Evolutionary conservation across 768 basidiomycete species (phyloP).

Genomic region (Calocybe indica): DNA sequence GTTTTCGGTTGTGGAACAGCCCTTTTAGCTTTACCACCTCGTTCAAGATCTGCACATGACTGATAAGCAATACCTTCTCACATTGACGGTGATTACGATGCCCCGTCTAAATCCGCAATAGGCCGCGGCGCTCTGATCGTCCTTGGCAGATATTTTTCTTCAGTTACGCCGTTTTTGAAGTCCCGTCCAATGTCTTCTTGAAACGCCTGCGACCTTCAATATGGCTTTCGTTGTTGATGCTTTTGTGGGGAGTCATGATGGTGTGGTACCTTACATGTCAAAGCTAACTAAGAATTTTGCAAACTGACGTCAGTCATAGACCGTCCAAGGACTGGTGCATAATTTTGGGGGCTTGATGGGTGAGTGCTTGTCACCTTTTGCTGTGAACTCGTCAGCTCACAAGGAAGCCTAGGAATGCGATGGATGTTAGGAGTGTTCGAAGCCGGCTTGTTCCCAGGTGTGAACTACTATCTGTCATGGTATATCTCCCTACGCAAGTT

Average conservation of each 20-base stretch:
- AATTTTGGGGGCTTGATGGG: slow-evolving; percentile 67
- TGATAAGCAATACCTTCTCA: slow-evolving; percentile 60
- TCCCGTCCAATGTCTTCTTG: slow-evolving; percentile 68
- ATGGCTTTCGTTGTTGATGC: slow-evolving; percentile 72
- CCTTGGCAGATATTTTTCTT: slow-evolving; percentile 39
- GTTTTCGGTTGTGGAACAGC: slow-evolving; percentile 1
- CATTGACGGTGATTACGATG: slow-evolving; percentile 41
- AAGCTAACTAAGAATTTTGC: not conserved
- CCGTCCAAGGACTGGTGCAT: slow-evolving; percentile 64
- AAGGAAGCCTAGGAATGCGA: slow-evolving; percentile 44
- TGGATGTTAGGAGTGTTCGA: slow-evolving; percentile 74
- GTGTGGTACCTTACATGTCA: slow-evolving; percentile 24
- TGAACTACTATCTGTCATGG: slow-evolving; percentile 73
- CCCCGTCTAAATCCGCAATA: slow-evolving; percentile 10
- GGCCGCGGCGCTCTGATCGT: not conserved
- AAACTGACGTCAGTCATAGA: slow-evolving; percentile 34
- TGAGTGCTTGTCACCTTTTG: slow-evolving; percentile 18
- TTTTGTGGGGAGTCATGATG: slow-evolving; percentile 74
- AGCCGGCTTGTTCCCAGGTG: slow-evolving; percentile 60
- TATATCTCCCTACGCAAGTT: slow-evolving; percentile 17
- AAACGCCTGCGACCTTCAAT: slow-evolving; percentile 72
- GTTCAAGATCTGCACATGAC: slow-evolving; percentile 52
- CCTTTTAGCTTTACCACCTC: slow-evolving; percentile 54
- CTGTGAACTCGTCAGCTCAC: slow-evolving; percentile 1
- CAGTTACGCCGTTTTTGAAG: slow-evolving; percentile 71